Conservation (phyloP, 225 moss, liverwort and hornwort species). For the Anthoceros angustus region DNA sequence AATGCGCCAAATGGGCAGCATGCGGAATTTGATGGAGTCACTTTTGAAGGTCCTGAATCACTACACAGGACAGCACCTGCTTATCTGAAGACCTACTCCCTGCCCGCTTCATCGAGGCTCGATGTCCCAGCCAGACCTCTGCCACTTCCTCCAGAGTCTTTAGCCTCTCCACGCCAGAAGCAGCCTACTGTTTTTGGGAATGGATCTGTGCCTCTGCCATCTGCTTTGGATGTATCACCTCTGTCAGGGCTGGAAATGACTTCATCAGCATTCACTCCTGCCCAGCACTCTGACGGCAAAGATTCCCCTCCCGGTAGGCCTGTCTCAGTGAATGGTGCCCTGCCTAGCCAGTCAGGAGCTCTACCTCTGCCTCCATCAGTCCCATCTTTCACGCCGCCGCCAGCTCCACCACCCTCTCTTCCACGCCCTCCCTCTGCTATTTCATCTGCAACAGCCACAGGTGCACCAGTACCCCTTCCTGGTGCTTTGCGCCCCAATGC, state of each 20-base stretch:
- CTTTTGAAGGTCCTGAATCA: neutral
- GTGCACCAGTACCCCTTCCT: neutral
- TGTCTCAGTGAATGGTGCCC: neutral
- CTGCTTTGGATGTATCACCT: neutral
- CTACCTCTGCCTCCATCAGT: neutral
- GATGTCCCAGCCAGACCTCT: neutral
- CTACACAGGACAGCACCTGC: neutral
- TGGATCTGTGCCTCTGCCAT: neutral
- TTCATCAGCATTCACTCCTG: neutral
- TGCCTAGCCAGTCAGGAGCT: neutral
- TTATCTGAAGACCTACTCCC: neutral
- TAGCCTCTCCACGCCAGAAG: neutral
- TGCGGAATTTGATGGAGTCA: neutral
- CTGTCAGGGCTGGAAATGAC: neutral
- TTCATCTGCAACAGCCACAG: neutral
- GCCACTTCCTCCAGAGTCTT: neutral
- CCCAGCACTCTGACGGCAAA: neutral
- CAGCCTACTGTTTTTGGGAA: neutral
- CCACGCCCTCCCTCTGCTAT: neutral
- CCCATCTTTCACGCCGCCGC: neutral
- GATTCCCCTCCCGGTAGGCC: neutral
- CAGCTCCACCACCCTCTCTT: conserved; percentile 2
- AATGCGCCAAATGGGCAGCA: neutral
- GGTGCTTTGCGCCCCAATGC: neutral
- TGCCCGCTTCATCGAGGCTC: neutral